Evolutionary conservation across 805 yeast genomes (phyloP), one percentile per base, ranked within the genome.

Genomic region (Myxozyma geophila): DNA sequence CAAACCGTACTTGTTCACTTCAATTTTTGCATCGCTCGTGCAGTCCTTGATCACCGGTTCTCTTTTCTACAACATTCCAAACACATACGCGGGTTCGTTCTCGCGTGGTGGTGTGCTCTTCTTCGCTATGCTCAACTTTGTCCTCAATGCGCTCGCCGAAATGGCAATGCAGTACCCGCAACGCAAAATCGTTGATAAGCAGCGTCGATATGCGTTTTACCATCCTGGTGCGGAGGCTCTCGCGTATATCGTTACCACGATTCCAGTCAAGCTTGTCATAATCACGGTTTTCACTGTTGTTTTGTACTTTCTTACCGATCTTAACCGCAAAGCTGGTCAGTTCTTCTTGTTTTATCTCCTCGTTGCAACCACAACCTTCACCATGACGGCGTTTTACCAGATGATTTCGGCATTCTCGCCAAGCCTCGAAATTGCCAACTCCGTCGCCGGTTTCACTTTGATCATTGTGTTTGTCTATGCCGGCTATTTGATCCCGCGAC

Each of bases 41-140:
- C 87, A 86, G 75, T 79, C 88, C 8, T 79, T 88, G 54, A 80
- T 87, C 70, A 77, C 79, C 15, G 90, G 91, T 43, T 87, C 91
- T 0, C 76, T 88, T 67, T 87, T 80, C 73, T 86, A 81, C 74
- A 77, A 83, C 59, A 74, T 85, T 19, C 82, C 86, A 1, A 74
- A 77, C 2, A 62, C 77, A 19, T 86, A 88, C 0, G 58, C 71
- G 8, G 87, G 88, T 53, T 85, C 88, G 0, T 88, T 85, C 70
- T 67, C 87, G 9, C 79, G 90, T 67, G 87, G 88, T 62, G 85
- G 90, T 48, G 81, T 87, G 52, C 77, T 88, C 80, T 89, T 88
- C 76, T 87, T 87, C 68, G 67, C 77, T 47, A 74, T 79, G 43
- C 71, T 82, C 63, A 80, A 79, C 73, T 80, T 79, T 68, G 78